Evolutionary conservation across 768 basidiomycete species (phyloP).

Genomic region (Pleurotus djamor): DNA sequence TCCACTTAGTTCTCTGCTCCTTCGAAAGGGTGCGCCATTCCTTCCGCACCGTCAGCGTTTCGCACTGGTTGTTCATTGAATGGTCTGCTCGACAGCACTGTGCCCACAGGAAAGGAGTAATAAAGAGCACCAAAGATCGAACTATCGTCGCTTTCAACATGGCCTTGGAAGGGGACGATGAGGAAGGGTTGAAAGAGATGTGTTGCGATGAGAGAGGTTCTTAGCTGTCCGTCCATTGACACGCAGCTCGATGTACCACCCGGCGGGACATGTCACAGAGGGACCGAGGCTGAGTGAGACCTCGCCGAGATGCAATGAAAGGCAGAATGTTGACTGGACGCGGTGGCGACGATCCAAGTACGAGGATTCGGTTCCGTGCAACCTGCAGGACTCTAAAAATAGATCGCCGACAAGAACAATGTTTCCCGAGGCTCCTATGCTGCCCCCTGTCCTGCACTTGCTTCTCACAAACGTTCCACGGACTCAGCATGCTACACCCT

Average conservation of each 20-base stretch:
- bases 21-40: conserved; percentile 12
- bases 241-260: background rate
- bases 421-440: background rate
- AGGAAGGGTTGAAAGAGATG: background rate
- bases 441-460: background rate
- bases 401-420: no score
- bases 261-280: background rate
- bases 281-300: background rate
- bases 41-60: conserved; percentile 4
- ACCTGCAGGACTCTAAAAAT: no score
- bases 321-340: background rate
- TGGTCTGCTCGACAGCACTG: background rate
- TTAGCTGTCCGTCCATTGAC: background rate
- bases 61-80: background rate
- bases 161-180: background rate
- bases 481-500: background rate
- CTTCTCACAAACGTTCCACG: background rate
- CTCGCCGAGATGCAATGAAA: background rate
- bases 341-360: background rate
- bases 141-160: background rate
- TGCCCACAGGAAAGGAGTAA: background rate
- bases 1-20: conserved; percentile 9
- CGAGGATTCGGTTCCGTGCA: no score
- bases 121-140: background rate
- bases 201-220: background rate